phyloP scores from a whole-genome alignment of 805 yeast genomes.

The Yarrowia sp. region DNA sequence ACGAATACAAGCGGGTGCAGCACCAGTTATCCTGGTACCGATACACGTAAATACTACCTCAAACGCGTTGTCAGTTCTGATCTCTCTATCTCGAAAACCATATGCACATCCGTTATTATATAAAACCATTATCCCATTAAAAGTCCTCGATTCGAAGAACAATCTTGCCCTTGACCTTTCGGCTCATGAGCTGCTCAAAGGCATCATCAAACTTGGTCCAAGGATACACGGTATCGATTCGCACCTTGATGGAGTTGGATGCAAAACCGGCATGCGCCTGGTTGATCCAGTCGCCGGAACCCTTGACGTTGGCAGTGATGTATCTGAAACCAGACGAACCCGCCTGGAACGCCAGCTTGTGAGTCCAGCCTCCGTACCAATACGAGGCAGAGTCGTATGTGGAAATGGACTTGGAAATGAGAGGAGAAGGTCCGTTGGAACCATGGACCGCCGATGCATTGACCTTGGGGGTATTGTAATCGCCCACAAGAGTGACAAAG shows the following conservation, averaged over 20 bases:
- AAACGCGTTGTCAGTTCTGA: too few relatives aligned
- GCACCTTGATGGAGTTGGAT: conserved; percentile 44
- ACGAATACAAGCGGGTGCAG: too few relatives aligned
- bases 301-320: conserved; percentile 29
- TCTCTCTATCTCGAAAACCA: too few relatives aligned
- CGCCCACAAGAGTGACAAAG: conserved; percentile 59
- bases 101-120: neutral
- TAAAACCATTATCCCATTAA: conserved; percentile 7
- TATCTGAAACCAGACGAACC: conserved; percentile 32
- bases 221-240: conserved; percentile 52
- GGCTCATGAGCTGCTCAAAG: conserved; percentile 45
- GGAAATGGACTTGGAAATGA: conserved; percentile 19
- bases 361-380: conserved; percentile 30
- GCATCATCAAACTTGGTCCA: conserved; percentile 53
- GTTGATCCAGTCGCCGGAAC: conserved; percentile 41
- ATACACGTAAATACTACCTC: too few relatives aligned
- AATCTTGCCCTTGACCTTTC: conserved; percentile 63
- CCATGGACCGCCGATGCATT: conserved; percentile 13
- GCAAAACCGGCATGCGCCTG: conserved; percentile 47
- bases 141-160: conserved; percentile 43
- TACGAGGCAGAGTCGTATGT: conserved; percentile 22
- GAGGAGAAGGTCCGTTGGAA: conserved; percentile 12
- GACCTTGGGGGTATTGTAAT: conserved; percentile 36
- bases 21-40: too few relatives aligned
- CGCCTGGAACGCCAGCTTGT: conserved; percentile 32